Percentiles rank a stretch among this genome's conserved stretches.
Evolutionary conservation across 305 asterid genomes (phyloP).

Genomic region (Solanum hybrid): DNA sequence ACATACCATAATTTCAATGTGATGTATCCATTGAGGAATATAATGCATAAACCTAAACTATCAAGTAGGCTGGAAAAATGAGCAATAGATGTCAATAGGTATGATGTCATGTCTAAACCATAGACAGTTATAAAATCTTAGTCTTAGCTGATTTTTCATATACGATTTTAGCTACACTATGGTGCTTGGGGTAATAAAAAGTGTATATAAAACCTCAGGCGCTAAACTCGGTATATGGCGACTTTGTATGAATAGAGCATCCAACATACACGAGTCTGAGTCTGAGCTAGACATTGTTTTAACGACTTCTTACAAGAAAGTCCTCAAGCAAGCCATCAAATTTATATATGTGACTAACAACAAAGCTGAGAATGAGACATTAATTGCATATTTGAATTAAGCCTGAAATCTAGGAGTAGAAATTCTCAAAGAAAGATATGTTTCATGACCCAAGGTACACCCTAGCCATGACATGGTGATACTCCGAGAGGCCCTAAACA

Average conservation of each 20-base stretch:
- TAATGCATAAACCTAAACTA: not conserved
- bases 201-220: not conserved
- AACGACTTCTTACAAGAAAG: not conserved
- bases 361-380: not conserved
- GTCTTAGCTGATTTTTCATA: not conserved
- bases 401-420: not conserved
- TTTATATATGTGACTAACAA: not conserved
- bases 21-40: not conserved
- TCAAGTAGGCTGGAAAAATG: not conserved
- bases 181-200: not conserved
- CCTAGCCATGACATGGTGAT: not conserved
- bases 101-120: not conserved
- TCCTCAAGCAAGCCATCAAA: not conserved
- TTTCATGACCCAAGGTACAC: not conserved
- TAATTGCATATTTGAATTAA: not conserved
- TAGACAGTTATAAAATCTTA: not conserved
- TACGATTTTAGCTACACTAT: not conserved
- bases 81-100: not conserved
- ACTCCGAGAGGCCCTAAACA: not conserved
- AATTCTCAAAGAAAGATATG: not conserved
- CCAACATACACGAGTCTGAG: not conserved
- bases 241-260: not conserved
- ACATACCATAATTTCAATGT: not conserved
- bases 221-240: not conserved
- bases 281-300: not conserved